These are phyloP conservation scores for Chalciporus piperatoides DNA, from an alignment of 1,284 basidiomycete genomes.

Conservation along the genomic window DNA sequence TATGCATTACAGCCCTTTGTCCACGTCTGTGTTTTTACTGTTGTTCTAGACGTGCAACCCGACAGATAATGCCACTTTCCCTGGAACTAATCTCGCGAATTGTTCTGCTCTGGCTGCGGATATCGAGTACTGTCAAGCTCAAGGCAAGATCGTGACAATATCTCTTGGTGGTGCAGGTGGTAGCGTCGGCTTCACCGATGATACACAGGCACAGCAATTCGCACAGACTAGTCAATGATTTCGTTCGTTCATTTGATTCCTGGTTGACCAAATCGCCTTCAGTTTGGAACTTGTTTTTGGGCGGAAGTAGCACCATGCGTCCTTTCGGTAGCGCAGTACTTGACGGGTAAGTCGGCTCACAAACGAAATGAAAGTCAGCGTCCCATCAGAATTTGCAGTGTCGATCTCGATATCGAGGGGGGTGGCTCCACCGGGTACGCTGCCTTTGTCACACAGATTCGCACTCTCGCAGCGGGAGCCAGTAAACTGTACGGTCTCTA, in stretches of 20 bases:
- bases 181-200: slow-evolving; percentile 48
- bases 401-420: slow-evolving; percentile 68
- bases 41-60: slow-evolving; percentile 40
- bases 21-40: background rate
- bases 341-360: slow-evolving; percentile 47
- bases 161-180: slow-evolving; percentile 63
- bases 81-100: slow-evolving; percentile 55
- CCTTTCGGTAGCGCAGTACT: slow-evolving; percentile 63
- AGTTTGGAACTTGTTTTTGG: slow-evolving; percentile 67
- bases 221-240: slow-evolving; percentile 40
- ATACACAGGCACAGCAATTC: slow-evolving; percentile 50
- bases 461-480: slow-evolving; percentile 44
- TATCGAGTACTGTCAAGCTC: slow-evolving; percentile 60
- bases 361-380: background rate
- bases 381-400: slow-evolving; percentile 30
- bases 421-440: slow-evolving; percentile 50
- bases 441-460: slow-evolving; percentile 53
- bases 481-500: slow-evolving; percentile 44
- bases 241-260: background rate
- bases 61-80: slow-evolving; percentile 43
- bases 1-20: slow-evolving; percentile 24
- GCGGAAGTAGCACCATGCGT: slow-evolving; percentile 41
- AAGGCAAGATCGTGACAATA: slow-evolving; percentile 63
- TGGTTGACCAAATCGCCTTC: slow-evolving; percentile 4
- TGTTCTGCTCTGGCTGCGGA: slow-evolving; percentile 54